Conservation (phyloP, 73 alveolate species). For the Durusdinium trenchii region DNA sequence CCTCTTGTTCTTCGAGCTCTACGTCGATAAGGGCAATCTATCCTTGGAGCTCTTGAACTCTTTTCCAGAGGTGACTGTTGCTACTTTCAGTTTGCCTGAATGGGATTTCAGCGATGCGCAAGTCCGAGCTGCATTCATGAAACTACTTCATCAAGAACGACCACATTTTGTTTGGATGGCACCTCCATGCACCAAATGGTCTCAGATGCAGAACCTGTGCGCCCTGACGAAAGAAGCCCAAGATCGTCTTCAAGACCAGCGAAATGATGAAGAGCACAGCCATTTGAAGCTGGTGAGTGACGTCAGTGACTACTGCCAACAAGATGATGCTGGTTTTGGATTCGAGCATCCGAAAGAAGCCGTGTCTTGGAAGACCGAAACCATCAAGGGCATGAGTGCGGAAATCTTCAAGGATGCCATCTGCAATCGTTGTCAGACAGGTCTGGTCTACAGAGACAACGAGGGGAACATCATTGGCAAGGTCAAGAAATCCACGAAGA, state of each 20-base stretch:
- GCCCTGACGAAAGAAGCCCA: neutral
- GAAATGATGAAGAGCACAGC: neutral
- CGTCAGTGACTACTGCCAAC: neutral
- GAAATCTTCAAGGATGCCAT: neutral
- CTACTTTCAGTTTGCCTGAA: neutral
- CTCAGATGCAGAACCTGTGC: slow-evolving; percentile 8
- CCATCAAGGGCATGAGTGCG: neutral
- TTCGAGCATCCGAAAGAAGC: slow-evolving; percentile 28
- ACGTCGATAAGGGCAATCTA: neutral
- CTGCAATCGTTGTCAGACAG: slow-evolving; percentile 1
- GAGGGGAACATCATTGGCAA: neutral
- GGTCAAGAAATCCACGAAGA: neutral
- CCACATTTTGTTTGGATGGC: slow-evolving; percentile 8
- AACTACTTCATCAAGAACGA: neutral
- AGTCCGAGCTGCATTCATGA: neutral
- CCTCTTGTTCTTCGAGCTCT: neutral
- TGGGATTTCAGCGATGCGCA: slow-evolving; percentile 1
- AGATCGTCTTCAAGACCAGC: neutral
- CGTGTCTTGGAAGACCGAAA: neutral
- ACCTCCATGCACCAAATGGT: slow-evolving; percentile 1
- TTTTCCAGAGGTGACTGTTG: neutral
- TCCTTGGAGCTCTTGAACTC: neutral
- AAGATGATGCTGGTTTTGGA: neutral
- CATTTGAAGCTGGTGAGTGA: neutral
- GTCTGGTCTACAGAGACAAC: neutral